Evolutionary conservation across 805 yeast genomes (phyloP).

Genomic region (Candida namnaoensis): DNA sequence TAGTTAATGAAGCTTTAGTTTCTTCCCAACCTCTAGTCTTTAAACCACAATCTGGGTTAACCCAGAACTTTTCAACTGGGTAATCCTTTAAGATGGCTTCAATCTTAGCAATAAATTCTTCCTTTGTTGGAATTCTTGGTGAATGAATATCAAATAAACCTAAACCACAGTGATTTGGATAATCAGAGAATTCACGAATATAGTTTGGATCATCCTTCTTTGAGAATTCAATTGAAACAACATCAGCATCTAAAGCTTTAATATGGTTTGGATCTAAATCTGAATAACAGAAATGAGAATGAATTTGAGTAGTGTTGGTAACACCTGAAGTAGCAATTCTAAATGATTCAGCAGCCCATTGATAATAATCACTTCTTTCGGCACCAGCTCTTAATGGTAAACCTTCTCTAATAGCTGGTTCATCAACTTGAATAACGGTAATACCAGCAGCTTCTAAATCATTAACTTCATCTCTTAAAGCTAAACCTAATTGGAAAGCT

Average conservation of each 20-base stretch:
- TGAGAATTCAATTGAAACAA: constrained; percentile 97
- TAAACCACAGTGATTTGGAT: constrained; percentile 99
- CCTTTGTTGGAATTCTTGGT: constrained; percentile 98
- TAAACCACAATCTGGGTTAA: constrained; percentile 99
- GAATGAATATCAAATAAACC: constrained; percentile 99
- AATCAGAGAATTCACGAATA: constrained; percentile 94
- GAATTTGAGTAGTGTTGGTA: constrained; percentile 90
- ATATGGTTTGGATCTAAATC: constrained; percentile 99
- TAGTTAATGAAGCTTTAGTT: constrained; percentile 88
- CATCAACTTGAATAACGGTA: constrained; percentile 97
- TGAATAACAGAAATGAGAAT: constrained; percentile 99
- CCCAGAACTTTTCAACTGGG: constrained; percentile 99
- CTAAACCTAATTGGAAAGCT: constrained; percentile 94
- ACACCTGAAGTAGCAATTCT: constrained; percentile 99
- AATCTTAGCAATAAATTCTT: constrained; percentile 91
- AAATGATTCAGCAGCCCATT: constrained; percentile 99
- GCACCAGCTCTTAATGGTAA: constrained; percentile 97
- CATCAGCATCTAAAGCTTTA: constrained; percentile 99
- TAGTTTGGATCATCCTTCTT: constrained; percentile 99
- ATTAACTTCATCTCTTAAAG: constrained; percentile 96
- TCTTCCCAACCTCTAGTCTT: constrained; percentile 99
- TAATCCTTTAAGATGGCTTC: constrained; percentile 91
- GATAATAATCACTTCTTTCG: constrained; percentile 92
- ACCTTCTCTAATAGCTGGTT: constrained; percentile 99
- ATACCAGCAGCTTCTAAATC: constrained; percentile 99